Base-by-base conservation (phyloP, 2,329 filamentous ascomycete species). In the Colletotrichum kahawae region DNA sequence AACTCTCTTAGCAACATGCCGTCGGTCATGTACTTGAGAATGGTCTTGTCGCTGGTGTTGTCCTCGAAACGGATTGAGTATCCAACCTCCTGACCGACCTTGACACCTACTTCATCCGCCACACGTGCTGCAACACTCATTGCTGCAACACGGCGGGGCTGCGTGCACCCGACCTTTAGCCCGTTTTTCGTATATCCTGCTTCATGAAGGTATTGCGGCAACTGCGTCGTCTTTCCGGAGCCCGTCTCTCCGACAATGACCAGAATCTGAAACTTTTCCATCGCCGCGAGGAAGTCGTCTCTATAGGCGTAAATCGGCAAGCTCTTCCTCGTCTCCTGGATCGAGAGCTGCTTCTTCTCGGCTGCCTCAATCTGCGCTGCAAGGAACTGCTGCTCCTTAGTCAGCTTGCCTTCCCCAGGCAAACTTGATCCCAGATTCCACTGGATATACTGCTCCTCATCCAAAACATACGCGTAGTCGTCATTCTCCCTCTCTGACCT, bases 51-150 rank as follows among this genome's bases (percentile, higher is more conserved):
- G 82, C 92, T 95, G 0, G 95, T 98, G 77, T 93, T 93, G 83
- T 98, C 95, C 82, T 99, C 97, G 80, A 98, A 99, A 76, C 97
- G 94, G 79, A 99, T 98, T 0, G 93, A 93, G 82, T 98, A 99
- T 18, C 97, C 97, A 31, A 98, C 96, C 81, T 98, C 95, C 77
- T 95, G 94, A 1, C 97, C 97, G 13, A 98, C 87, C 82, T 96
- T 96, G 75, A 95, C 93, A 1, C 94, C 95, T 87, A 98, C 94
- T 82, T 99, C 97, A 71, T 98, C 96, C 0, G 96, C 95, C 3
- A 99, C 97, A 88, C 97, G 95, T 59, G 95, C 92, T n/a, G 97
- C 96, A 24, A 98, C 96, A 81, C 94, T 97, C 96, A 98, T 98
- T 34, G 97, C 97, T 5, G 97, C 97, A 13, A 99, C 97, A 87